phyloP scores from a whole-genome alignment of 2,329 filamentous ascomycete genomes.

The Xylariaceae sp. region DNA sequence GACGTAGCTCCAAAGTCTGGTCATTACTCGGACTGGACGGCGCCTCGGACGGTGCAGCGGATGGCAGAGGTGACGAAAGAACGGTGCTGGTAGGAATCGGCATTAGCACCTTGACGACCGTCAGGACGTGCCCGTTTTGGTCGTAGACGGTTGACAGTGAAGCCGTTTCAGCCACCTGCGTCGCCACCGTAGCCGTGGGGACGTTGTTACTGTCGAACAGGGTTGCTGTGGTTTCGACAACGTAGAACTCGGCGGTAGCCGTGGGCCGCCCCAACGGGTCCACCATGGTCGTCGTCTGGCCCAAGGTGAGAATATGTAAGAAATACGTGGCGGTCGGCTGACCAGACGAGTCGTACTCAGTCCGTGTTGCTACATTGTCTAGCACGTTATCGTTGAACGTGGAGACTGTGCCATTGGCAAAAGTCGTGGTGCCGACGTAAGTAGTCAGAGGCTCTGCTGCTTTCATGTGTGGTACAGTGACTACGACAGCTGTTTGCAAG shows the following conservation, averaged over 20 bases:
- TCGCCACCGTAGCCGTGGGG: conserved; percentile 19
- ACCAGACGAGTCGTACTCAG: conserved; percentile 14
- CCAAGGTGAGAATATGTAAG: conserved; percentile 4
- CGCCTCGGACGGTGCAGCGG: conserved; percentile 9
- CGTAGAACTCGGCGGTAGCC: conserved; percentile 19
- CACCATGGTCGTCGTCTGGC: conserved; percentile 15
- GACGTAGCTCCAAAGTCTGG: conserved; percentile 11
- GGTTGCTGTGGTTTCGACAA: conserved; percentile 7
- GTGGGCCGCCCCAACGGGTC: conserved; percentile 22
- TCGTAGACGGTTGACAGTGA: conserved; percentile 15
- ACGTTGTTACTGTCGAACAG: conserved; percentile 12
- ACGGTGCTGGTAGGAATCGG: conserved; percentile 17
- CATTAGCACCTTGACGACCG: conserved; percentile 14
- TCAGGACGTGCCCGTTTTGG: conserved; percentile 8
- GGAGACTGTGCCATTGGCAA: conserved; percentile 14
- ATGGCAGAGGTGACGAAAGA: conserved; percentile 10
- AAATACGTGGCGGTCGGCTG: conserved; percentile 15
- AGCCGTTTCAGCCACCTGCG: conserved; percentile 13
- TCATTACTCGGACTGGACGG: conserved; percentile 6
- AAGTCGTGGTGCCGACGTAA: conserved; percentile 7
- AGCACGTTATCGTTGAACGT: conserved; percentile 14
- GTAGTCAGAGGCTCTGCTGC: conserved; percentile 10
- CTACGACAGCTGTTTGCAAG: background rate
- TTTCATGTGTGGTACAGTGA: conserved; percentile 17
- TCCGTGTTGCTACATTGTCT: background rate